Evolutionary conservation across 305 asterid genomes (phyloP).

Genomic region (Fraxinus baroniana): DNA sequence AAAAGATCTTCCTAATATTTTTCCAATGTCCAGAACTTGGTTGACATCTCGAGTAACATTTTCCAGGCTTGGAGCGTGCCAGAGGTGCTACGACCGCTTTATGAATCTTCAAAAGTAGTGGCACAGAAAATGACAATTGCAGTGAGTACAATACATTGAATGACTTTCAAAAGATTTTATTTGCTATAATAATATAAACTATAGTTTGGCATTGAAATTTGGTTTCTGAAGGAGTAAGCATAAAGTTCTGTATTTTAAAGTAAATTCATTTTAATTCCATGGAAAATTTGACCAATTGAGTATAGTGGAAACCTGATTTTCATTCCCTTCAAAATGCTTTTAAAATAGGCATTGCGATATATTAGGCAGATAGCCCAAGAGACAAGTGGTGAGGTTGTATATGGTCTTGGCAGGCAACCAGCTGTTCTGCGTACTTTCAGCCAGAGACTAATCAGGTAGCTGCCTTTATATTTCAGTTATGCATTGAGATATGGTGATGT

Average conservation of each 20-base stretch:
- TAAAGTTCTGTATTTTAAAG: background rate
- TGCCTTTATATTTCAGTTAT: background rate
- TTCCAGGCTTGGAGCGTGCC: constrained; percentile 90
- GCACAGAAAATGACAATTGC: constrained; percentile 90
- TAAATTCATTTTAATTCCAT: background rate
- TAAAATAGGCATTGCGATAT: constrained; percentile 64
- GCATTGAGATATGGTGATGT: background rate
- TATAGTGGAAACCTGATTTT: background rate
- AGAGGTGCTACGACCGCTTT: constrained; percentile 86
- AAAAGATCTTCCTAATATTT: background rate
- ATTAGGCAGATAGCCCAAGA: constrained; percentile 90
- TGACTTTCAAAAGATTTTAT: background rate
- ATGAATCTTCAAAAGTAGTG: constrained; percentile 78
- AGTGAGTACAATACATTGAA: constrained; percentile 40
- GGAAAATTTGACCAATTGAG: background rate
- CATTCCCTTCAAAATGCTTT: background rate
- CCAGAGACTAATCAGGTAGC: constrained; percentile 83
- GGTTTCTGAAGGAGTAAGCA: constrained; percentile 5
- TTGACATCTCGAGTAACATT: background rate
- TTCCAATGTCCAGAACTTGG: background rate
- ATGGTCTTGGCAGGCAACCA: constrained; percentile 89
- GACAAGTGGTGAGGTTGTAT: constrained; percentile 76
- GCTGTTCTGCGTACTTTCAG: constrained; percentile 89
- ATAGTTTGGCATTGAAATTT: background rate
- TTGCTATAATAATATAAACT: background rate